Conservation (phyloP, 1,139 yeast genomes). For the Tardiomyces digboiensis region DNA sequence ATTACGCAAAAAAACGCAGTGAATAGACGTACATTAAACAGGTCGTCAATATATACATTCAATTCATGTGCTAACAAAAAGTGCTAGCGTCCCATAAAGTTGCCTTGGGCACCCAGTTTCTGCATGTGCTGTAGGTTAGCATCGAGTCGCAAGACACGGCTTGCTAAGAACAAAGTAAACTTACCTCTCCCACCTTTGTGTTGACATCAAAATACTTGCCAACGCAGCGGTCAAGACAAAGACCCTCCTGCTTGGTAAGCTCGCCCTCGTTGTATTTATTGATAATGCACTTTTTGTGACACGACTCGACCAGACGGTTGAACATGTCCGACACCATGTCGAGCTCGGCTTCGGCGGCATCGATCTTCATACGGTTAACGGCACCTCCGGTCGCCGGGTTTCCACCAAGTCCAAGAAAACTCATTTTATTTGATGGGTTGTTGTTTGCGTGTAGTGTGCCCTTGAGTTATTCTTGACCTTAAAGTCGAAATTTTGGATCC, state of each 20-base stretch:
- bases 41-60: not conserved
- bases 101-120: conserved; percentile 41
- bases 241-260: conserved; percentile 72
- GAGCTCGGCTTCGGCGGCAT: conserved; percentile 82
- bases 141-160: not conserved
- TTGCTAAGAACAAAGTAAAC: not conserved
- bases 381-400: conserved; percentile 23
- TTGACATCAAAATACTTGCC: conserved; percentile 94
- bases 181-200: conserved; percentile 80
- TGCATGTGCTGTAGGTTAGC: conserved; percentile 38
- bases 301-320: conserved; percentile 73
- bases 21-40: not conserved
- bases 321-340: conserved; percentile 98
- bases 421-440: too few relatives aligned
- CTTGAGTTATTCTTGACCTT: too few relatives aligned
- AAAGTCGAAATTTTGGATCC: too few relatives aligned
- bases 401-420: conserved; percentile 85
- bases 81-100: conserved; percentile 7
- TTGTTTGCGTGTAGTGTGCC: too few relatives aligned
- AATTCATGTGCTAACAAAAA: not conserved
- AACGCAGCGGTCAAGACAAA: conserved; percentile 96
- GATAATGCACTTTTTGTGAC: conserved; percentile 81
- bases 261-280: conserved; percentile 64
- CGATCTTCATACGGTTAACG: conserved; percentile 33
- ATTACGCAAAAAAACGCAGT: too few relatives aligned